A percentile compares a stretch with the other conserved stretches of the same genome.
Evolutionary conservation across 2,329 filamentous ascomycete genomes (phyloP).

Genomic region (Xylariaceae sp.): DNA sequence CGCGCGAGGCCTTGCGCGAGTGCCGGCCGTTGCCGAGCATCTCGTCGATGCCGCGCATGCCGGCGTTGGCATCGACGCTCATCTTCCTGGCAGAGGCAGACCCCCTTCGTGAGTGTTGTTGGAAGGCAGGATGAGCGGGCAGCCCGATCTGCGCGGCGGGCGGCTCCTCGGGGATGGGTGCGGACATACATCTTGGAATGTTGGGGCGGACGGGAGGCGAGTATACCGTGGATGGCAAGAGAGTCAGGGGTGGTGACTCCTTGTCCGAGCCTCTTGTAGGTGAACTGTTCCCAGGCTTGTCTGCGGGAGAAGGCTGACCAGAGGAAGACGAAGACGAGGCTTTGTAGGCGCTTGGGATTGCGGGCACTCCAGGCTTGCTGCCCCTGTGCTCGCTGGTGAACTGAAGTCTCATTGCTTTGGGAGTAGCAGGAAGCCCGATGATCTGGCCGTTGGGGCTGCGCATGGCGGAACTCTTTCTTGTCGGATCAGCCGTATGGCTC

Average conservation of each 20-base stretch:
- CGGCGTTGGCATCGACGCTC: conserved; percentile 32
- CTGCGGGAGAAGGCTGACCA: conserved; percentile 29
- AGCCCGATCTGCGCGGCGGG: conserved; percentile 26
- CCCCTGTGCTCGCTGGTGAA: conserved; percentile 48
- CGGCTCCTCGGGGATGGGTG: conserved; percentile 47
- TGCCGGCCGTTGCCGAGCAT: conserved; percentile 32
- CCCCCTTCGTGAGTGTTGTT: conserved; percentile 23
- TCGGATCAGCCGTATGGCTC: conserved; percentile 62
- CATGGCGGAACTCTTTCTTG: conserved; percentile 45
- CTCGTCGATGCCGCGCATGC: conserved; percentile 46
- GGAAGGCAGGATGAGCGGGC: conserved; percentile 38
- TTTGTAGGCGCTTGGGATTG: conserved; percentile 46
- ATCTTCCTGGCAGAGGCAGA: conserved; percentile 32
- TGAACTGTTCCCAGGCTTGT: conserved; percentile 24
- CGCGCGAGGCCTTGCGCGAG: conserved; percentile 43
- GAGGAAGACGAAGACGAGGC: conserved; percentile 38
- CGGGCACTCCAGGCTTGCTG: conserved; percentile 50
- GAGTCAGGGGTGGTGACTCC: conserved; percentile 31
- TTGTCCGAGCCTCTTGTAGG: conserved; percentile 26
- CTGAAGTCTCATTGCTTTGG: conserved; percentile 82
- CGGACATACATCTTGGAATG: conserved; percentile 60
- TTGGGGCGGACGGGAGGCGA: conserved; percentile 46
- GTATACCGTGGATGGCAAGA: conserved; percentile 58
- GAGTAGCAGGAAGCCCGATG: conserved; percentile 83
- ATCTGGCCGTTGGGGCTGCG: conserved; percentile 43